phyloP scores from a whole-genome alignment of 768 basidiomycete species.

The Sistotremastrum niveocremeum region DNA sequence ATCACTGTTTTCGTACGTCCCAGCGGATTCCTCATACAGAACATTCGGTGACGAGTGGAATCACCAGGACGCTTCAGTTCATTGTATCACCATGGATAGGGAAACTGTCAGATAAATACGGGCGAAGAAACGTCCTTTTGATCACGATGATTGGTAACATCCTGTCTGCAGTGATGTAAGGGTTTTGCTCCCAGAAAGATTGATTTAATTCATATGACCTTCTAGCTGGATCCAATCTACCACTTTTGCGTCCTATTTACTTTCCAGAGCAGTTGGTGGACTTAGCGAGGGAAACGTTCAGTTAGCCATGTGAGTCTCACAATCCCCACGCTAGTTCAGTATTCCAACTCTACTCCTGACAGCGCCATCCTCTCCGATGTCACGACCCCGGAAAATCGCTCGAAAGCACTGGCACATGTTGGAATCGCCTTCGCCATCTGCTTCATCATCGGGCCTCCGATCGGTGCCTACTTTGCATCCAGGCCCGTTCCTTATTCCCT shows the following conservation, averaged over 20 bases:
- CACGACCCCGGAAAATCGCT: constrained; percentile 64
- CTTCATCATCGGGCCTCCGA: constrained; percentile 84
- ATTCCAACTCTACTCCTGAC: constrained; percentile 3
- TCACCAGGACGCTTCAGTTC: constrained; percentile 62
- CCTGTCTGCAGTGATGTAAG: constrained; percentile 73
- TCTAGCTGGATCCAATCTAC: constrained; percentile 81
- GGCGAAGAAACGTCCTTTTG: constrained; percentile 72
- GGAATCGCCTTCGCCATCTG: constrained; percentile 96
- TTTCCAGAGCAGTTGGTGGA: constrained; percentile 85
- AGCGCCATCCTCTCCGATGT: constrained; percentile 93
- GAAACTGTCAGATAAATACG: constrained; percentile 77
- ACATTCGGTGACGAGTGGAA: constrained; percentile 4
- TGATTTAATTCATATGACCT: constrained; percentile 3
- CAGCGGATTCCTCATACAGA: constrained; percentile 2
- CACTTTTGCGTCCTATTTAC: constrained; percentile 77
- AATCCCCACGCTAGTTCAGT: not conserved
- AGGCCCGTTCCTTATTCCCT: constrained; percentile 46
- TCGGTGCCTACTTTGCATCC: constrained; percentile 95
- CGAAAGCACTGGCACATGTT: constrained; percentile 78
- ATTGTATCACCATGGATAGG: constrained; percentile 75
- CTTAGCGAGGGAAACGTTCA: constrained; percentile 97
- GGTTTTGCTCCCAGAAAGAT: not conserved
- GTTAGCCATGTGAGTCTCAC: constrained; percentile 66
- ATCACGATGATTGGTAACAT: constrained; percentile 90
- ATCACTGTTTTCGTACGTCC: constrained; percentile 75